Conservation (phyloP, 352 stramenopile genomes). For the Globisporangium yorkense region DNA sequence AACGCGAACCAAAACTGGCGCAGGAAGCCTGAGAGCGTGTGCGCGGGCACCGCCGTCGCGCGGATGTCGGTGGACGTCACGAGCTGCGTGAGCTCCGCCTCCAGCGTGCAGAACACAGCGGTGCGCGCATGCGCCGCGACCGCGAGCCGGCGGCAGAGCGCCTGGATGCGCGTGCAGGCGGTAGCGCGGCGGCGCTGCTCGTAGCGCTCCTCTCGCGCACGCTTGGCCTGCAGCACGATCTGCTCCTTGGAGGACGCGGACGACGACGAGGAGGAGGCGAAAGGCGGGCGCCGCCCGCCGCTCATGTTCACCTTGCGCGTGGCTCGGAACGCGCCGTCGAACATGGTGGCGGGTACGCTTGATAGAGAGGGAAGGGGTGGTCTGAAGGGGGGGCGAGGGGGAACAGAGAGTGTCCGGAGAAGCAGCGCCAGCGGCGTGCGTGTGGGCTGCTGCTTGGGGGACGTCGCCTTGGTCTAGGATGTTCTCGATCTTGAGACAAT, state of each 20-base stretch:
- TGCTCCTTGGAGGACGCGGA: conserved; percentile 39
- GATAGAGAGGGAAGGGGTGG: no score
- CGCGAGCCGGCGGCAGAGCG: conserved; percentile 29
- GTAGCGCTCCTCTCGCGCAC: conserved; percentile 45
- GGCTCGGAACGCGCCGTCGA: conserved; percentile 70
- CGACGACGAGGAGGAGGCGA: conserved; percentile 11
- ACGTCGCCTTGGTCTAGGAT: no score
- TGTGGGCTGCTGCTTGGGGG: no score
- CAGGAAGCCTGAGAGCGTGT: conserved; percentile 23
- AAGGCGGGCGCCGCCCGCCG: conserved; percentile 36
- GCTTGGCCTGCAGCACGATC: conserved; percentile 48
- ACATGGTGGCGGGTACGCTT: conserved; percentile 41
- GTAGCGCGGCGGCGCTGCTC: conserved; percentile 28
- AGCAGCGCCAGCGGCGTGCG: no score
- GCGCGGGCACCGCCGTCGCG: conserved; percentile 18
- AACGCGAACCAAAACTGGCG: conserved; percentile 43
- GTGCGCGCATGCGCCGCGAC: conserved; percentile 18
- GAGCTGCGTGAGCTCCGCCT: conserved; percentile 31
- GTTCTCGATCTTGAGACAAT: no score
- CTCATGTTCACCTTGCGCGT: conserved; percentile 66
- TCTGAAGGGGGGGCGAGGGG: not conserved
- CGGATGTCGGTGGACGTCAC: conserved; percentile 26
- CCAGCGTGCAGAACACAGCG: conserved; percentile 31
- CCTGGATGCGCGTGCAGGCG: conserved; percentile 50
- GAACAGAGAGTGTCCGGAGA: not conserved